Percentiles rank a stretch among this genome's conserved stretches.
Conservation (phyloP, 495 filamentous ascomycete genomes). For the Jackrogersella multiformis region DNA sequence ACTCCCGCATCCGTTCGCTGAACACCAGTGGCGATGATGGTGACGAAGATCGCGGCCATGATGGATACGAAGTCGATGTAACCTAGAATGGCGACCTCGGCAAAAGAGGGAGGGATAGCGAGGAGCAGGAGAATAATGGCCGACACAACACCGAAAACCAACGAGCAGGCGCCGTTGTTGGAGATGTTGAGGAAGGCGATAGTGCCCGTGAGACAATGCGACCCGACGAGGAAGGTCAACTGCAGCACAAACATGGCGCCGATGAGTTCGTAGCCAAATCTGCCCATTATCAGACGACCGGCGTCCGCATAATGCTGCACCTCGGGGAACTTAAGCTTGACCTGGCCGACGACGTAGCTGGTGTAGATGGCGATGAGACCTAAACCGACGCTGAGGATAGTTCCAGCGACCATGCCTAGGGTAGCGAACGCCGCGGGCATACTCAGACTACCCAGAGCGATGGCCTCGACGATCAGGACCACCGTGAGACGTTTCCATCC, state of each 20-base stretch:
- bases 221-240: conserved; percentile 79
- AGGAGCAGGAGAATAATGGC: conserved; percentile 68
- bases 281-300: conserved; percentile 70
- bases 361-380: conserved; percentile 79
- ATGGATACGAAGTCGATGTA: conserved; percentile 72
- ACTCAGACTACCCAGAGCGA: conserved; percentile 74
- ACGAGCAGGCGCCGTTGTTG: conserved; percentile 70
- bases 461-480: conserved; percentile 77
- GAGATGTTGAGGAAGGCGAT: conserved; percentile 76
- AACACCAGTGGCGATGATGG: conserved; percentile 73
- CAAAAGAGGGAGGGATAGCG: conserved; percentile 66
- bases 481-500: conserved; percentile 62
- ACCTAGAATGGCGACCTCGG: conserved; percentile 67
- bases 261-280: conserved; percentile 70
- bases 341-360: conserved; percentile 79
- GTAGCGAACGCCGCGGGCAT: conserved; percentile 71
- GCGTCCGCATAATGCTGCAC: conserved; percentile 78
- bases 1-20: conserved; percentile 53
- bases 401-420: conserved; percentile 66
- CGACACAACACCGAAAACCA: conserved; percentile 72
- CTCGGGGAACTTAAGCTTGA: conserved; percentile 76
- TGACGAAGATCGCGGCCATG: conserved; percentile 69
- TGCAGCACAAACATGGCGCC: conserved; percentile 71
- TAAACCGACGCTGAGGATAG: conserved; percentile 67
- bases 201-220: conserved; percentile 76